Percentiles rank a stretch among this genome's conserved stretches.
These are phyloP conservation scores for Melanomma pulvis-pyrius DNA, from an alignment of 495 filamentous ascomycete genomes.

Conservation along the genomic window DNA sequence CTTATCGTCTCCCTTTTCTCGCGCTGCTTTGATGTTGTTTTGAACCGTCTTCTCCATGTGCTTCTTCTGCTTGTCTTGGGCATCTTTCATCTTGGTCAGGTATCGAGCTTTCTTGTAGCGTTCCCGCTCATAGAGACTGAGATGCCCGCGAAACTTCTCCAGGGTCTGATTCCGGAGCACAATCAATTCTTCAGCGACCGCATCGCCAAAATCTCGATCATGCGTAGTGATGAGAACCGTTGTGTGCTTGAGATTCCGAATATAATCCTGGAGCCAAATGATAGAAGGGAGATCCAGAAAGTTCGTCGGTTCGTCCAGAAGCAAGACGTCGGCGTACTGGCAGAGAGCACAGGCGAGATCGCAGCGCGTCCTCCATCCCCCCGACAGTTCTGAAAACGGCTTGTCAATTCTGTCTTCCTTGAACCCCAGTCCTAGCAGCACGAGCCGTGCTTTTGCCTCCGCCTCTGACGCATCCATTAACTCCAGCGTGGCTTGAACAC, in stretches of 20 bases:
- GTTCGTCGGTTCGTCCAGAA: slow-evolving; percentile 87
- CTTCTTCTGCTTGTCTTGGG: slow-evolving; percentile 72
- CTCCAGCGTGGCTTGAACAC: slow-evolving; percentile 35
- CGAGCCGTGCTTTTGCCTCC: slow-evolving; percentile 38
- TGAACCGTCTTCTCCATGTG: slow-evolving; percentile 76
- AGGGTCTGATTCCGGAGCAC: slow-evolving; percentile 69
- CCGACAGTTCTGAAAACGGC: slow-evolving; percentile 66
- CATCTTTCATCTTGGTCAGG: slow-evolving; percentile 74
- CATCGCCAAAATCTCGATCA: slow-evolving; percentile 73
- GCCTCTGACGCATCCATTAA: slow-evolving; percentile 40
- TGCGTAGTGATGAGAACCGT: slow-evolving; percentile 77
- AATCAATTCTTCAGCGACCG: slow-evolving; percentile 74
- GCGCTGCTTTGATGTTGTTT: slow-evolving; percentile 69
- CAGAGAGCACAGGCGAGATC: slow-evolving; percentile 68
- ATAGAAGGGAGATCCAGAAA: slow-evolving; percentile 81
- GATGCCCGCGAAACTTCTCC: slow-evolving; percentile 69
- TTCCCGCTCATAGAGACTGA: slow-evolving; percentile 67
- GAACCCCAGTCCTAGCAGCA: slow-evolving; percentile 67
- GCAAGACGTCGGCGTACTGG: slow-evolving; percentile 73
- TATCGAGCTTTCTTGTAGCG: slow-evolving; percentile 65
- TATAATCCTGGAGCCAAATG: slow-evolving; percentile 76
- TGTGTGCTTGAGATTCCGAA: slow-evolving; percentile 55
- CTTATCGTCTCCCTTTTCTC: slow-evolving; percentile 74
- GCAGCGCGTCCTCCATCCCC: slow-evolving; percentile 78
- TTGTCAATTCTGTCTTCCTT: slow-evolving; percentile 59